Conservation (phyloP, 2,329 filamentous ascomycete genomes). For the Scytalidium lignicola region DNA sequence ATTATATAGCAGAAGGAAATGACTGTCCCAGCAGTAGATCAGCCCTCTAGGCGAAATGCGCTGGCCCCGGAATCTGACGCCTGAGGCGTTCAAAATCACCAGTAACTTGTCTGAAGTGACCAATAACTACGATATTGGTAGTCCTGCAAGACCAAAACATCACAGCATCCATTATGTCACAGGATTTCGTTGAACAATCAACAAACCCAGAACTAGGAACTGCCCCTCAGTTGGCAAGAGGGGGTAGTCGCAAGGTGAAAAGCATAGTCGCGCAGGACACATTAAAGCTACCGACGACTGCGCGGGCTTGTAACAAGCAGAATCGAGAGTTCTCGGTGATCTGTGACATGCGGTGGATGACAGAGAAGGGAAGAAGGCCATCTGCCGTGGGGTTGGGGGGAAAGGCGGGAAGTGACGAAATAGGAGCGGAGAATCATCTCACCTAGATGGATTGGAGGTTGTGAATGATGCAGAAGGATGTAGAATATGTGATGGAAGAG, state of each 20-base stretch:
- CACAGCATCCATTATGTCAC: neutral
- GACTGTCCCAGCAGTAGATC: neutral
- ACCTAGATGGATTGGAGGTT: conserved; percentile 16
- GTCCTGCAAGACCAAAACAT: too few relatives aligned
- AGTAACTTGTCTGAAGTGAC: too few relatives aligned
- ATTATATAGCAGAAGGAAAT: neutral
- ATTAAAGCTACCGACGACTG: neutral
- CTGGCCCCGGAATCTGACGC: neutral
- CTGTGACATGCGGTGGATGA: neutral
- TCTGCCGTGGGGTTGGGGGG: conserved; percentile 4
- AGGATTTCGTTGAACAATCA: neutral
- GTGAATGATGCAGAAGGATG: conserved; percentile 5
- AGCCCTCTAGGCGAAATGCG: neutral
- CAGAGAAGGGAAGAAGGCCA: neutral
- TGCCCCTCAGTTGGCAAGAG: neutral
- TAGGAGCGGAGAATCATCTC: conserved; percentile 17
- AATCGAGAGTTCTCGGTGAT: neutral
- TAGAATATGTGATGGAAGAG: neutral
- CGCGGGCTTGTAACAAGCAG: neutral
- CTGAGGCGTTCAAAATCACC: too few relatives aligned
- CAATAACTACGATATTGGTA: too few relatives aligned
- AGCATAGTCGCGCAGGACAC: neutral
- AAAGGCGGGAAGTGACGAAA: conserved; percentile 22
- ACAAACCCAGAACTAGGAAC: neutral
- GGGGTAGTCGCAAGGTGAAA: neutral